Evolutionary conservation across 306 rosid genomes (phyloP).

Genomic region (Glycine soja): DNA sequence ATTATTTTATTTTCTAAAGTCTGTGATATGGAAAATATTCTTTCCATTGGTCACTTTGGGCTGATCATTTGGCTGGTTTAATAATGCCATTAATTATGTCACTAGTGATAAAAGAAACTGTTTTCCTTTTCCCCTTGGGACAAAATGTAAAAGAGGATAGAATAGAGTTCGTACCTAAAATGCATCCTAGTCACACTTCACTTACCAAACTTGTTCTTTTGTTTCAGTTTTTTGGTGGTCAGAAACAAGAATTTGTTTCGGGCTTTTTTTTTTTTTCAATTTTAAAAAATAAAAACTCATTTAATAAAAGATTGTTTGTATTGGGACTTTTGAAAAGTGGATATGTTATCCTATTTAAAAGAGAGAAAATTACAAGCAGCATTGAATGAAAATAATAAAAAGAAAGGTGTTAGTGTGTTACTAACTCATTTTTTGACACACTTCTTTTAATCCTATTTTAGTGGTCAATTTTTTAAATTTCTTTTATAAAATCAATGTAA

Average conservation of each 20-base stretch:
- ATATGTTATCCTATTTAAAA: not conserved
- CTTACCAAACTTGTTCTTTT: constrained; percentile 37
- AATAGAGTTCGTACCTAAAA: constrained; percentile 1
- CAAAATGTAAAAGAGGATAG: not conserved
- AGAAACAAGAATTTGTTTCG: not conserved
- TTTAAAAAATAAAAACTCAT: not conserved
- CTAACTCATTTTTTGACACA: too few relatives aligned
- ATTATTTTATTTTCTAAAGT: constrained; percentile 4
- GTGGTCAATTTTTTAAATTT: too few relatives aligned
- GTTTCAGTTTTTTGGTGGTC: not conserved
- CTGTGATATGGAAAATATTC: not conserved
- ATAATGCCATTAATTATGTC: constrained; percentile 35
- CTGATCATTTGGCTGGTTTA: constrained; percentile 23
- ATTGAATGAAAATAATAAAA: not conserved
- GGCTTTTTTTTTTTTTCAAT: not conserved
- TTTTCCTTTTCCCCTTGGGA: not conserved
- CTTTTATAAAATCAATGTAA: too few relatives aligned
- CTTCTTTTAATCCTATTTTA: too few relatives aligned
- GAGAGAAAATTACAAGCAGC: not conserved
- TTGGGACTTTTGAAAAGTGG: not conserved
- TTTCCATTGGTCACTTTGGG: not conserved
- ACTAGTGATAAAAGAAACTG: not conserved
- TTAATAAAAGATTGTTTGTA: not conserved
- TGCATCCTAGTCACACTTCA: constrained; percentile 47
- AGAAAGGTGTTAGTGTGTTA: too few relatives aligned